Evolutionary conservation across 345 rosid species (phyloP), one percentile per base, ranked within the genome.

Genomic region (Hibiscus tridactylites): DNA sequence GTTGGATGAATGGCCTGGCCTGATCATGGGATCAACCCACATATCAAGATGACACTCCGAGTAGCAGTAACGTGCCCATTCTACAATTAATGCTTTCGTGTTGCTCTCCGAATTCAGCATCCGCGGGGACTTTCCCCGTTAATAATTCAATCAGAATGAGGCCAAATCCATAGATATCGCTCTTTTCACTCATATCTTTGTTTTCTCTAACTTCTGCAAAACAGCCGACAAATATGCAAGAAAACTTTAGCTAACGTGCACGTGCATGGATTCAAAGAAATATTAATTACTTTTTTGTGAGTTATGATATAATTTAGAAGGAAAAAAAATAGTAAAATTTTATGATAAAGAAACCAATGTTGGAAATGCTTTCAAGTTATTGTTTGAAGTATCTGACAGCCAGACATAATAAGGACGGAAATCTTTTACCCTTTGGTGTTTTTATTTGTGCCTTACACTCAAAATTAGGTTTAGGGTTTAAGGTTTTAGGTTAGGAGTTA

Each of bases 51-150:
- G 91, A 37, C 90, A 86, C 24, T 88, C 89, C 0, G 92, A 85
- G 78, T 87, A 91, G 84, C 96, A 88, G 71, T 88, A 81, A 19
- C 83, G 76, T 19, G 89, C 92, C 97, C 93, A 93, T 31, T 88
- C 91, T 5, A 91, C 87, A 1, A 21, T 21, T 21, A 21, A 89
- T 76, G 80, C 78, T 84, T 47, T 67, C 71, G n/a, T 19, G 5
- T 29, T 82, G 87, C 44, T 68, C 74, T 16, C 89, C 90, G n/a
- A 84, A 83, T 71, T 88, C 98, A 10, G 81, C 74, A 68, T 89
- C 91, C 17, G 65, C 76, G 2, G 89, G 83, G 44, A 80, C 52
- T 80, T 86, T 91, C 47, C 96, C 94, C 21, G 92, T 89, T n/a
- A 93, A 54, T 56, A 93, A 70, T 70, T 87, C 79, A 8, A 93